A percentile compares a stretch with the other conserved stretches of the same genome.
Conservation (phyloP, 1,284 basidiomycete species). For the Pascua guehoae region DNA sequence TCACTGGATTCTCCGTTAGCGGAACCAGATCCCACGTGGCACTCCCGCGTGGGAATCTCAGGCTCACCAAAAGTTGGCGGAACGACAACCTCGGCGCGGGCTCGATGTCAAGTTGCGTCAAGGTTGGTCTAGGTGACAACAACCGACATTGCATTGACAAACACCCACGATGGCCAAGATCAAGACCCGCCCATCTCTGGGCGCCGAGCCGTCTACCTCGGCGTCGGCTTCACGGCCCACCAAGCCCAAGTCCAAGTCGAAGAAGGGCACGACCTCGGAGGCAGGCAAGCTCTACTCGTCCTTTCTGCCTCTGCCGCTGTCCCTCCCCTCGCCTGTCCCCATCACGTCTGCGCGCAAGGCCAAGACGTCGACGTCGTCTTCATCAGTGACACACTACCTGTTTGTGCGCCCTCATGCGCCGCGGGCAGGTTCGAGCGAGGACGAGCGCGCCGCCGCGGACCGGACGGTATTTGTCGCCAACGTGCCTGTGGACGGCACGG, state of each 20-base stretch:
- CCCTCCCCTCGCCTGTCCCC: conserved; percentile 24
- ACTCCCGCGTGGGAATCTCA: too few relatives aligned
- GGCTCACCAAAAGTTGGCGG: too few relatives aligned
- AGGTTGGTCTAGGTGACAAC: background rate
- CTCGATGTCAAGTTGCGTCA: background rate
- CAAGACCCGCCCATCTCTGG: conserved; percentile 3
- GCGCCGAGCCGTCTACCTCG: background rate
- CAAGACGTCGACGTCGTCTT: conserved; percentile 15
- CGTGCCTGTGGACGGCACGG: conserved; percentile 75
- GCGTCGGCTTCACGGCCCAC: too few relatives aligned
- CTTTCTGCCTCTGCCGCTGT: conserved; percentile 36
- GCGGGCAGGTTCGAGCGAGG: background rate
- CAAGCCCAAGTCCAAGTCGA: background rate
- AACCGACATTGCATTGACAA: background rate
- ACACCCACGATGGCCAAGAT: background rate
- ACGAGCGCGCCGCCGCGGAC: conserved; percentile 32
- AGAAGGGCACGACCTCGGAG: background rate
- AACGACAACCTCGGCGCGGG: background rate
- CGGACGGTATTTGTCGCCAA: conserved; percentile 83
- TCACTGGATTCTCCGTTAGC: too few relatives aligned
- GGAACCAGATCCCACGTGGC: too few relatives aligned
- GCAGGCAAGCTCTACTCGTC: conserved; percentile 26
- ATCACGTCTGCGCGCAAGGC: conserved; percentile 15
- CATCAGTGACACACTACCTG: conserved; percentile 34
- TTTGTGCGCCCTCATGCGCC: conserved; percentile 35